Conservation (phyloP, 768 basidiomycete genomes). For the Leccinum boreale region DNA sequence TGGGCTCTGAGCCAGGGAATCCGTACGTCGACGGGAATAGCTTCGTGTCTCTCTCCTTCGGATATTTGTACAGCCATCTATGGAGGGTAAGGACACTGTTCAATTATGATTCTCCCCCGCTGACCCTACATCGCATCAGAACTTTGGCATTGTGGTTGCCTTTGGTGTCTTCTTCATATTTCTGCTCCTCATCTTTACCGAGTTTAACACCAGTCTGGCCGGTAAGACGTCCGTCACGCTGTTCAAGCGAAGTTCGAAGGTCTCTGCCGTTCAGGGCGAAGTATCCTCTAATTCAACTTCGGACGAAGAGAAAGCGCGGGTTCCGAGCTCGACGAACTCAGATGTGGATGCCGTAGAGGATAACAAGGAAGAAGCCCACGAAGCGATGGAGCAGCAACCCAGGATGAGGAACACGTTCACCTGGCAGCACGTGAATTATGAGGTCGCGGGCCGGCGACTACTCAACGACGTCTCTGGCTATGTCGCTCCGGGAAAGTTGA, state of each 20-base stretch:
- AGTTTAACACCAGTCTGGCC: slow-evolving; percentile 42
- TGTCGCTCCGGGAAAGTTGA: slow-evolving; percentile 77
- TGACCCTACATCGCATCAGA: slow-evolving; percentile 34
- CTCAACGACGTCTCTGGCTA: slow-evolving; percentile 76
- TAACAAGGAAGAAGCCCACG: slow-evolving; percentile 20
- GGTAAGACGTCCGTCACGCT: slow-evolving; percentile 46
- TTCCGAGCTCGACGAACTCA: neutral
- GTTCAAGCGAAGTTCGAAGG: slow-evolving; percentile 59
- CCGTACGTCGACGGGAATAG: slow-evolving; percentile 55
- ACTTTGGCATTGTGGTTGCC: slow-evolving; percentile 66
- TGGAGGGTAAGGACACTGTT: slow-evolving; percentile 37
- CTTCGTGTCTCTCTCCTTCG: slow-evolving; percentile 48
- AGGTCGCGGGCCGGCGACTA: slow-evolving; percentile 54
- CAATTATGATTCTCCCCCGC: neutral
- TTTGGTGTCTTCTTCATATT: slow-evolving; percentile 59
- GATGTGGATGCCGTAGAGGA: slow-evolving; percentile 6
- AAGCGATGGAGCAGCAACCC: slow-evolving; percentile 35
- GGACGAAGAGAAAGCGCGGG: slow-evolving; percentile 30
- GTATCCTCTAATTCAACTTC: slow-evolving; percentile 16
- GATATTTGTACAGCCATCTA: slow-evolving; percentile 44
- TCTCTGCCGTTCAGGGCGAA: slow-evolving; percentile 1
- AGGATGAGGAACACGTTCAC: slow-evolving; percentile 63
- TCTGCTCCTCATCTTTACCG: slow-evolving; percentile 56
- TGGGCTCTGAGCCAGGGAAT: slow-evolving; percentile 63
- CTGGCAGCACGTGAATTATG: slow-evolving; percentile 71